These are phyloP conservation scores for Penicillium waksmanii DNA, from an alignment of 495 filamentous ascomycete species.

Conservation along the genomic window DNA sequence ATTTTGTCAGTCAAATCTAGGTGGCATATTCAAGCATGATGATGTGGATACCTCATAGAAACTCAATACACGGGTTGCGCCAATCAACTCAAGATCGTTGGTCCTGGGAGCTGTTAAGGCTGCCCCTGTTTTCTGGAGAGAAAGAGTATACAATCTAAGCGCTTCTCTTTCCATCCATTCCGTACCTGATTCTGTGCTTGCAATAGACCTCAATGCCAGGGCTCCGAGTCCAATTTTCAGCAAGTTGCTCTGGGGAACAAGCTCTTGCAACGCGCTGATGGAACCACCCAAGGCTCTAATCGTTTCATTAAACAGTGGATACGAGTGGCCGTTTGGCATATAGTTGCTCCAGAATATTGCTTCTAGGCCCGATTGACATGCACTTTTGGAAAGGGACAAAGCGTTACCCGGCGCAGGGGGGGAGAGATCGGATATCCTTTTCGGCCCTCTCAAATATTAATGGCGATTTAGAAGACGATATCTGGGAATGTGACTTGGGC, in stretches of 20 bases:
- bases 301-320: neutral
- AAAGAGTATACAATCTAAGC: conserved; percentile 5
- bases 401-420: neutral
- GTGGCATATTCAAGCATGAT: neutral
- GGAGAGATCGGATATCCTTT: neutral
- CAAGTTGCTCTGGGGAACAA: conserved; percentile 10
- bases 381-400: neutral
- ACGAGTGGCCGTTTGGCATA: conserved; percentile 6
- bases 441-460: neutral
- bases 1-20: conserved; percentile 3
- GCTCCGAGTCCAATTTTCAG: conserved; percentile 11
- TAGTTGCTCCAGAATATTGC: conserved; percentile 7
- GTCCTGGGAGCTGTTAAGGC: neutral
- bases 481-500: neutral
- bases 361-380: conserved; percentile 6
- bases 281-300: conserved; percentile 12
- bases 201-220: conserved; percentile 7
- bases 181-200: neutral
- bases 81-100: conserved; percentile 5
- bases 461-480: neutral
- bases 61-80: conserved; percentile 12
- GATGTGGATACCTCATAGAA: conserved; percentile 14
- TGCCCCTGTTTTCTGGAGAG: conserved; percentile 9
- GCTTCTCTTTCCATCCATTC: conserved; percentile 11
- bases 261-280: conserved; percentile 8